A percentile compares a stretch with the other conserved stretches of the same genome.
Evolutionary conservation across 306 rosid genomes (phyloP).

Genomic region (Dicorynia guianensis): DNA sequence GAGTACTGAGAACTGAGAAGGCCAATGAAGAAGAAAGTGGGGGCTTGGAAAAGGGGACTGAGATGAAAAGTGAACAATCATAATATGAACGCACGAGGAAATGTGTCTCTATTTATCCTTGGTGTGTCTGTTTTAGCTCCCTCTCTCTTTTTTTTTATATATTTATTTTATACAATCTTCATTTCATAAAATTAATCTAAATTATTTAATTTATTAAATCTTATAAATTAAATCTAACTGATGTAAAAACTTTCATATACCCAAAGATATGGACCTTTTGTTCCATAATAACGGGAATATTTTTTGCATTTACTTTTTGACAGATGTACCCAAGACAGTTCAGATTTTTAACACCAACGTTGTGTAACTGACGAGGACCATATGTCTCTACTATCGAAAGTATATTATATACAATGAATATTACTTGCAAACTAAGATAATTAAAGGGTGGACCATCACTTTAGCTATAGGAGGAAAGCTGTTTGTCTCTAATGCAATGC

Average conservation of each 20-base stretch:
- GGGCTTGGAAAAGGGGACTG: neutral
- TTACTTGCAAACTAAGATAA: slow-evolving; percentile 44
- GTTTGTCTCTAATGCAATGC: neutral
- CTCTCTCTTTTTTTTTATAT: no score
- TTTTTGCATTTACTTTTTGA: slow-evolving; percentile 24
- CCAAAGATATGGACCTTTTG: no score
- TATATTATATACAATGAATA: neutral
- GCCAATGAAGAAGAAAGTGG: neutral
- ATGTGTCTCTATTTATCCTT: slow-evolving; percentile 11
- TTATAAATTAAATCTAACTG: no score
- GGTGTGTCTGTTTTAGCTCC: neutral
- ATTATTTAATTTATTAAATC: no score
- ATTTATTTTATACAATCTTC: no score
- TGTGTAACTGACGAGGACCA: neutral
- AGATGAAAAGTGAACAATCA: slow-evolving; percentile 22
- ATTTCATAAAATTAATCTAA: no score
- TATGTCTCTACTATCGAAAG: neutral
- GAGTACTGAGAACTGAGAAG: neutral
- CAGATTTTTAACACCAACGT: neutral
- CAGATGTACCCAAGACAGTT: slow-evolving; percentile 45
- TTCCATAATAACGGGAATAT: no score
- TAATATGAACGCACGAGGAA: slow-evolving; percentile 33
- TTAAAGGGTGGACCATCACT: slow-evolving; percentile 30
- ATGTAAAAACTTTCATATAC: no score
- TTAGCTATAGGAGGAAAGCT: slow-evolving; percentile 49